Base-by-base conservation (phyloP, 2,329 filamentous ascomycete genomes). In the Claviceps africana region DNA sequence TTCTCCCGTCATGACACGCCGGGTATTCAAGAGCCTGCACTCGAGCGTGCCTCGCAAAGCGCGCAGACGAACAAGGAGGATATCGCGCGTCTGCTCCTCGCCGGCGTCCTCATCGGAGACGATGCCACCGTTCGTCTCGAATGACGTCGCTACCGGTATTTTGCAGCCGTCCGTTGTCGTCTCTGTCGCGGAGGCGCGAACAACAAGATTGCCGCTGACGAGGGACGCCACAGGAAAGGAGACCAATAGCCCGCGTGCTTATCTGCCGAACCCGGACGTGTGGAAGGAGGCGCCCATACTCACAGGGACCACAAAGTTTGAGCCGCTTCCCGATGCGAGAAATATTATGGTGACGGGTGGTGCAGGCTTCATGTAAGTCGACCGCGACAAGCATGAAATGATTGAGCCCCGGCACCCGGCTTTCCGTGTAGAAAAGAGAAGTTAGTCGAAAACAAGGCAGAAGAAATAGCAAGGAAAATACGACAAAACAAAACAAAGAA, bases 341-440 rank as follows among this genome's bases (percentile, higher is more conserved):
- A 90, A 88, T 62, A 89, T 91, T 60, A 83, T 91, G 76, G 78
- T 93, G 56, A 91, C 87, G 21, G 87, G 87, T 48, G 87, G 86
- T 51, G 86, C 86, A 56, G 87, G 87, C 59, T 93, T 93, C 73
- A 90, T 91, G 85, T 88, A 73, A 67, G 83, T 68, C 19, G 11
- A 40, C 21, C 17, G 11, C 19, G 22, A 47, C 31, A 44, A 21
- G 40, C 35, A 39, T 30, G 25, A 31, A 46, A 35, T 49, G 35
- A 25, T 39, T 40, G 19, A 44, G 15, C 22, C 1, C 21, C 17
- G 33, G 13, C 9, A 10, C 22, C 21, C n/a, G 21, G 33, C 21
- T 28, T 22, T 48, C 17, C 4, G 21, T 8, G 37, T 11, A 37
- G 33, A n/a, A n/a, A 37, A 22, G 25, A 25, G 25, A n/a, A 30